Base-by-base conservation (phyloP, 306 rosid species). In the Vigna angularis region DNA sequence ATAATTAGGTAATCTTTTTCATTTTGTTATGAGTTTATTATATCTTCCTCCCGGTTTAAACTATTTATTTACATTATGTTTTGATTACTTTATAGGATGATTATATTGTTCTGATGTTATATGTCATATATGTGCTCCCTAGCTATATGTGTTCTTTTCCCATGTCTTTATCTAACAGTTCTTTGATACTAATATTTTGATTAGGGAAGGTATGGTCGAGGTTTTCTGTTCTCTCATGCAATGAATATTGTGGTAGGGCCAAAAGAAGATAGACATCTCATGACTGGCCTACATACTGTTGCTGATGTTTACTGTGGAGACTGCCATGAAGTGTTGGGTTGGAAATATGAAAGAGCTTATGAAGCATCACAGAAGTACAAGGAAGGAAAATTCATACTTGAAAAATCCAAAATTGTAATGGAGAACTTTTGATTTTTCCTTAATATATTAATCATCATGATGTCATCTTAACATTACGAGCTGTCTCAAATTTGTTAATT, bases 361-460 rank as follows among this genome's bases (percentile, higher is more conserved):
- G 97, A 88, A 88, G 88, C 91, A 44, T 84, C 88, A 7, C 97
- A 92, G 86, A 92, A 90, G 91, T 92, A 92, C 83, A 92, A 92
- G 79, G 97, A 92, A 84, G 94, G 97, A 15, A 92, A 92, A 83
- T 92, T 90, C 88, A 90, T 92, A 51, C 84, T 92, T 20, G 97
- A 92, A 81, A 92, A 92, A 80, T 87, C 93, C 0, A 92, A 87
- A 83, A 90, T 92, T 57, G 91, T 88, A 3, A 88, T 85, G 81
- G 93, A 90, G 73, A 38, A 65, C 17, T 74, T 75, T 20, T 40
- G 76, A 64, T 64, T 64, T 26, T 61, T 66, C 26, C 65, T 48
- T 20, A 14, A 49, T 71, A 83, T 77, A 70, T 77, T 85, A 78
- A 59, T 52, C 76, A 66, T 70, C 73, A 65, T 70, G 63, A 53